Base-by-base conservation (phyloP, 768 basidiomycete genomes). In the Lepiota subincarnata region DNA sequence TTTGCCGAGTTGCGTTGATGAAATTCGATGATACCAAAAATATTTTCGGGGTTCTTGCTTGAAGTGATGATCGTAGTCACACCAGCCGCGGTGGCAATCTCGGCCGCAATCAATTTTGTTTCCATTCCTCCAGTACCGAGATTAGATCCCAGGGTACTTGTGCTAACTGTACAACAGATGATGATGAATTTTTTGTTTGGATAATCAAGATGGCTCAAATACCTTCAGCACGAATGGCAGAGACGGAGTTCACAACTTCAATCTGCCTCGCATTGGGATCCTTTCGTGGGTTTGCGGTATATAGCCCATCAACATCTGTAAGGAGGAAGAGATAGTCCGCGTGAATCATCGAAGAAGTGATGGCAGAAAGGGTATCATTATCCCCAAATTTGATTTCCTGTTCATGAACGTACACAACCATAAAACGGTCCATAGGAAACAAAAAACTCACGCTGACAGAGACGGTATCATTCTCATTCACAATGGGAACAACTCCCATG, bases 341-440 rank as follows among this genome's bases (percentile, higher is more conserved):
- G 59, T 96, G 92, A 20, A 98, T 87, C 90, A 99, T 98, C 6
- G 92, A 91, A 3, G 94, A 87, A 0, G 97, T 95, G 55, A 99
- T 95, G 16, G 97, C 97, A 37, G 96, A 98, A 14, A 99, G 75
- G 0, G 96, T 98, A 67, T 99, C 97, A 67, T 98, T 98, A 72
- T 98, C 97, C 44, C 97, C 97, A 60, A 99, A 99, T 89, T 94
- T 96, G 57, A 99, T 98, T 87, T 99, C 97, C 92, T 95, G 63
- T 12, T 2, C 36, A 16, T 45, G 4, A 26, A 26, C n/a, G n/a
- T 18, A 34, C 13, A 22, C 28, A 20, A 24, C 28, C 22, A 22
- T 47, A 18, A 18, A 12, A 43, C 40, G 34, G 28, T 14, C 8
- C 24, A 34, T 5, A 36, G 38, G n/a, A 7, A 5, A 39, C 10